A percentile compares a stretch with the other conserved stretches of the same genome.
These are phyloP conservation scores for Ophiocordyceps camponoti-leonardi DNA, from an alignment of 2,329 filamentous ascomycete species.

Conservation along the genomic window DNA sequence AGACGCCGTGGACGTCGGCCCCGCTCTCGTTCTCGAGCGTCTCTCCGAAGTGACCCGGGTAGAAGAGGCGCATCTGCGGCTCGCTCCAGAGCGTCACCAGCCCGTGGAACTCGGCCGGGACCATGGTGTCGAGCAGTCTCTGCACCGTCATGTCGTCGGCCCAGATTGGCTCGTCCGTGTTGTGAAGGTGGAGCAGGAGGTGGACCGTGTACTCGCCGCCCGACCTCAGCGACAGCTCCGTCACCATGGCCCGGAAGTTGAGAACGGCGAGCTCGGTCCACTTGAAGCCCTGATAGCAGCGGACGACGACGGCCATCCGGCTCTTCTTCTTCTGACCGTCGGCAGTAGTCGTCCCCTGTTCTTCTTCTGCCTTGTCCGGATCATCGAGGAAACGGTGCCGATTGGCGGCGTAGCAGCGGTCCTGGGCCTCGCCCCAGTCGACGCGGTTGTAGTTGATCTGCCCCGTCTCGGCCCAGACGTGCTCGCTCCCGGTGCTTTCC, in stretches of 20 bases:
- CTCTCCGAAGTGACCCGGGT: conserved; percentile 52
- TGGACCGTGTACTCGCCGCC: conserved; percentile 72
- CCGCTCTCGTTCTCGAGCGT: conserved; percentile 41
- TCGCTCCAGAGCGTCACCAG: conserved; percentile 77
- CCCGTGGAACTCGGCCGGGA: conserved; percentile 59
- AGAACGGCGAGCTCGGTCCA: conserved; percentile 66
- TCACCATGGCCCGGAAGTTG: conserved; percentile 66
- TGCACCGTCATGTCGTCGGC: conserved; percentile 59
- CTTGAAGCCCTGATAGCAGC: conserved; percentile 63
- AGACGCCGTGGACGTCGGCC: conserved; percentile 49
- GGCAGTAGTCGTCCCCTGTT: conserved; percentile 11
- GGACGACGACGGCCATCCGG: conserved; percentile 60
- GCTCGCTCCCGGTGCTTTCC: conserved; percentile 49
- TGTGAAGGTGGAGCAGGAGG: conserved; percentile 72
- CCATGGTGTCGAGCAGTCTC: conserved; percentile 46
- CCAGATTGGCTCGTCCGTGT: conserved; percentile 66
- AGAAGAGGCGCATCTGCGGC: conserved; percentile 65
- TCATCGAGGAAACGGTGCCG: conserved; percentile 39
- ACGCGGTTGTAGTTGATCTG: conserved; percentile 37
- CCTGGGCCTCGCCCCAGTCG: conserved; percentile 38
- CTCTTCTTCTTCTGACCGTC: no score
- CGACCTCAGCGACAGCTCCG: conserved; percentile 59
- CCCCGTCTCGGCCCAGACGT: conserved; percentile 35
- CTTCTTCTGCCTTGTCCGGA: conserved; percentile 20
- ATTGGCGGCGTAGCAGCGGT: conserved; percentile 40